Evolutionary conservation across 768 basidiomycete genomes (phyloP).

Genomic region (Boletus patriciae): DNA sequence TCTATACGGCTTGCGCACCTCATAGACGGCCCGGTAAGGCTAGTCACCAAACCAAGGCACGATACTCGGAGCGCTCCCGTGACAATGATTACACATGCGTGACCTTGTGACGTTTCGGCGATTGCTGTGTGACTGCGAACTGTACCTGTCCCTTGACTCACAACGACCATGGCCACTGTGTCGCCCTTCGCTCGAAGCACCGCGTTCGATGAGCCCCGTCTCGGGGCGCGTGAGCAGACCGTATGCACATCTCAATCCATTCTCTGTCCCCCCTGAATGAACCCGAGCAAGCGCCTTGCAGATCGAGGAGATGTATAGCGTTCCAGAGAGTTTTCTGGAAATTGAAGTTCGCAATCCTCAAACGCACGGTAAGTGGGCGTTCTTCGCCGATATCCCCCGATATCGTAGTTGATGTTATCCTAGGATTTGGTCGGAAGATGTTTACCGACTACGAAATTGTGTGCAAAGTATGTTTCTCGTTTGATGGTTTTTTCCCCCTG

Average conservation of each 20-base stretch:
- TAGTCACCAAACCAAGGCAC: too few relatives aligned
- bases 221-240: slow-evolving; percentile 55
- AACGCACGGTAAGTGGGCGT: slow-evolving; percentile 70
- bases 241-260: slow-evolving; percentile 34
- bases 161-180: slow-evolving; percentile 34
- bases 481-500: neutral
- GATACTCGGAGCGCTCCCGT: slow-evolving; percentile 34
- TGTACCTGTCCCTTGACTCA: slow-evolving; percentile 17
- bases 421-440: slow-evolving; percentile 95
- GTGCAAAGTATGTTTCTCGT: slow-evolving; percentile 66
- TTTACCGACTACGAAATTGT: slow-evolving; percentile 99
- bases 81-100: slow-evolving; percentile 40
- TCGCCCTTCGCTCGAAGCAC: slow-evolving; percentile 66
- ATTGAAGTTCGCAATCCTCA: slow-evolving; percentile 97
- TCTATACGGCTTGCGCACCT: too few relatives aligned
- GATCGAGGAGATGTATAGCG: slow-evolving; percentile 98
- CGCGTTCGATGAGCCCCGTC: slow-evolving; percentile 54
- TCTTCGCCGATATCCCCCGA: neutral
- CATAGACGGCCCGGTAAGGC: too few relatives aligned
- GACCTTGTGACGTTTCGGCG: slow-evolving; percentile 21
- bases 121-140: slow-evolving; percentile 25
- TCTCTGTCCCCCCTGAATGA: slow-evolving; percentile 25
- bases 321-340: slow-evolving; percentile 95
- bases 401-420: neutral
- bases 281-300: slow-evolving; percentile 42